These are phyloP conservation scores for Fusarium nematophilum DNA, from an alignment of 2,329 filamentous ascomycete genomes.

Conservation along the genomic window DNA sequence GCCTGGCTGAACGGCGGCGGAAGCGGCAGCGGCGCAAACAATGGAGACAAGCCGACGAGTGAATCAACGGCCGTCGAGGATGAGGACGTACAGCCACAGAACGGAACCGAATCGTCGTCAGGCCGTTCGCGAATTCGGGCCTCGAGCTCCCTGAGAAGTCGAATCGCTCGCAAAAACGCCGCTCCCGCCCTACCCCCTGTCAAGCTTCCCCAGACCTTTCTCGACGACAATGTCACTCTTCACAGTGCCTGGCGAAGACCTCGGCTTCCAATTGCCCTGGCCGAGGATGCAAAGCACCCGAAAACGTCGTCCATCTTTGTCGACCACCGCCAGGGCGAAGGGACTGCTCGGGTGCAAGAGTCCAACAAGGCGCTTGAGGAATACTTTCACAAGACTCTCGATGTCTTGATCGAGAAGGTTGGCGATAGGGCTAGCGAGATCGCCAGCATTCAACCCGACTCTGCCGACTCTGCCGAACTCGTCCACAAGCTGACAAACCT, in stretches of 20 bases:
- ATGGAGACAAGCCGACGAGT: conserved; percentile 45
- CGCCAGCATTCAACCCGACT: conserved; percentile 1
- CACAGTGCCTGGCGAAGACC: conserved; percentile 42
- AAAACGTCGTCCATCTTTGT: conserved; percentile 48
- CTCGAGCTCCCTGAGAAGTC: conserved; percentile 44
- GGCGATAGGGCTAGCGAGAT: conserved; percentile 29
- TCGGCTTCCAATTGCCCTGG: conserved; percentile 46
- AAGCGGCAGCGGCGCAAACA: conserved; percentile 30
- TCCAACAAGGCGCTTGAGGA: conserved; percentile 44
- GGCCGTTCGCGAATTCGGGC: conserved; percentile 44
- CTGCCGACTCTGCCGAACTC: conserved; percentile 19
- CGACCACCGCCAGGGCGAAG: conserved; percentile 37
- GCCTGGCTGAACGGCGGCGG: conserved; percentile 31
- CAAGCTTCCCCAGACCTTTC: conserved; percentile 68
- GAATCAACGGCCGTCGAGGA: conserved; percentile 43
- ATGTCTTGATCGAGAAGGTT: conserved; percentile 31
- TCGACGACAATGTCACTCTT: conserved; percentile 60
- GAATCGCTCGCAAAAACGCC: conserved; percentile 47
- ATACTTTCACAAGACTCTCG: conserved; percentile 48
- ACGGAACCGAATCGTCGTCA: conserved; percentile 41
- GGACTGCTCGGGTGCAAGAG: conserved; percentile 35
- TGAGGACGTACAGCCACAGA: conserved; percentile 44
- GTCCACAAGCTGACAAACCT: conserved; percentile 34
- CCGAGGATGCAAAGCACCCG: conserved; percentile 46
- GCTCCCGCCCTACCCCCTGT: conserved; percentile 61